Percentiles rank a stretch among this genome's conserved stretches.
These are phyloP conservation scores for Colletotrichum godetiae DNA, from an alignment of 2,329 filamentous ascomycete species.

Conservation along the genomic window DNA sequence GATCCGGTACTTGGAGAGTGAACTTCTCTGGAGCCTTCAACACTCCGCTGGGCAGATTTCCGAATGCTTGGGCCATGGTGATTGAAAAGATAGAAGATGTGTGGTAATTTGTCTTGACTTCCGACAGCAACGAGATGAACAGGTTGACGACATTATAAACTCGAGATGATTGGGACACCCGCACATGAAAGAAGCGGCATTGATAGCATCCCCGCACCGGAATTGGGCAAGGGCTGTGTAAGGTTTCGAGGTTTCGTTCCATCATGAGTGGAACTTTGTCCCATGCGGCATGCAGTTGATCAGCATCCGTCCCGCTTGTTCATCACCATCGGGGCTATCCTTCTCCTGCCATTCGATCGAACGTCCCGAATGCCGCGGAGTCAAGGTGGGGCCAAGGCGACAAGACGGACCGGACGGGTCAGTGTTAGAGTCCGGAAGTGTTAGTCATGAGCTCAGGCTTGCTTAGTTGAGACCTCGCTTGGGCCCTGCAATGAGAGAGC, in stretches of 20 bases:
- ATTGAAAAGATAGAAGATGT: too few species aligned
- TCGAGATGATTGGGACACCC: neutral
- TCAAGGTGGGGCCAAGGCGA: neutral
- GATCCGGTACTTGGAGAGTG: conserved; percentile 52
- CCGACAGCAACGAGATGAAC: neutral
- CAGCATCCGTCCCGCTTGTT: neutral
- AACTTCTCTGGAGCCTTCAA: conserved; percentile 45
- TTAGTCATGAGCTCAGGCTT: neutral
- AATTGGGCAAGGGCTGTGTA: neutral
- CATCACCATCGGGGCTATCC: too few species aligned
- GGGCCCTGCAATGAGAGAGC: neutral
- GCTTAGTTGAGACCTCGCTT: neutral
- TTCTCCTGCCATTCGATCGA: neutral
- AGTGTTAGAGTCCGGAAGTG: neutral
- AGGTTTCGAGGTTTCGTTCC: neutral
- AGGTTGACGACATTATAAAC: neutral
- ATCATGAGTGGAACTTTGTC: neutral
- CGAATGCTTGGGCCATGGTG: conserved; percentile 20
- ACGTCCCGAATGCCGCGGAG: neutral
- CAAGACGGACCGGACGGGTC: neutral
- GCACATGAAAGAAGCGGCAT: neutral
- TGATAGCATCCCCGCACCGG: neutral
- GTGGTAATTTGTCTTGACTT: neutral
- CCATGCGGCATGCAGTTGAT: neutral
- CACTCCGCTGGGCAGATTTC: conserved; percentile 6